Evolutionary conservation across 306 rosid species (phyloP).

Genomic region (Myrica gale): DNA sequence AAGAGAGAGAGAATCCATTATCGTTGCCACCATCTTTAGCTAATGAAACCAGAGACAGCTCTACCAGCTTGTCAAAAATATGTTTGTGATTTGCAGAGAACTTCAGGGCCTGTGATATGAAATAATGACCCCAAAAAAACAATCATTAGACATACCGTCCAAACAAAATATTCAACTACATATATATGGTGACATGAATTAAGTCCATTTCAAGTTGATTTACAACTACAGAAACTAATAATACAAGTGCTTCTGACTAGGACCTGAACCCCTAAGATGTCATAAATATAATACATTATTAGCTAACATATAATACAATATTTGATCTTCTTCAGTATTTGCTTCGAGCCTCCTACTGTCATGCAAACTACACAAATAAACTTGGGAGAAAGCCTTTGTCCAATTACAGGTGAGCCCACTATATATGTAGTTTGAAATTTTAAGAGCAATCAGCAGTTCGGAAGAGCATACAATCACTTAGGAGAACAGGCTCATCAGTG

Average conservation of each 20-base stretch:
- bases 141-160: background rate
- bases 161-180: background rate
- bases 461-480: background rate
- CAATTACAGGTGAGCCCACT: background rate
- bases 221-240: background rate
- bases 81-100: conserved; percentile 54
- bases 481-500: background rate
- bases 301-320: background rate
- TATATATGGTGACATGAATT: background rate
- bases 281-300: background rate
- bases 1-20: conserved; percentile 73
- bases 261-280: background rate
- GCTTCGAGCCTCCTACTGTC: background rate
- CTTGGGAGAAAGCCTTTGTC: background rate
- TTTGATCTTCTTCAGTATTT: background rate
- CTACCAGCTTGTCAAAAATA: conserved; percentile 69
- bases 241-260: background rate
- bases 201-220: background rate
- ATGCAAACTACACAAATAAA: background rate
- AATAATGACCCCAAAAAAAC: background rate
- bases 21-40: conserved; percentile 73
- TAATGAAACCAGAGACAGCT: conserved; percentile 56
- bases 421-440: background rate
- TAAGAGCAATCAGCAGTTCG: background rate
- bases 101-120: conserved; percentile 64